Percentiles rank a stretch among this genome's conserved stretches.
These are phyloP conservation scores for Flaveria brownii DNA, from an alignment of 129 eudicot genomes.

Conservation along the genomic window DNA sequence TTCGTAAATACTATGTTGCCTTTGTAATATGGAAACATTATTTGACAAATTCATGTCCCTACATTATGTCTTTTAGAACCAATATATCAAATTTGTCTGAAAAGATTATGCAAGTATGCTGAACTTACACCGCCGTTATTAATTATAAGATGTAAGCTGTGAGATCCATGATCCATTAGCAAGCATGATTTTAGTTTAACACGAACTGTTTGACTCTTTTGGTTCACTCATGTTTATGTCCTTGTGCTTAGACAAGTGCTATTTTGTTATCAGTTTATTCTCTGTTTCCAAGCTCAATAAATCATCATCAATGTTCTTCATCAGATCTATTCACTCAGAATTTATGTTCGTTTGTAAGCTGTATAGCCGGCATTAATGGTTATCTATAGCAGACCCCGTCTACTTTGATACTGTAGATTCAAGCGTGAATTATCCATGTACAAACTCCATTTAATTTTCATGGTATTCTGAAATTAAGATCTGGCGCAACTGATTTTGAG, in stretches of 20 bases:
- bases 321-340: slow-evolving; percentile 18
- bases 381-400: too few species aligned
- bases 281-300: slow-evolving; percentile 25
- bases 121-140: not conserved
- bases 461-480: slow-evolving; percentile 39
- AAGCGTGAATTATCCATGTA: slow-evolving; percentile 30
- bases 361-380: slow-evolving; percentile 10
- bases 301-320: not conserved
- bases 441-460: slow-evolving; percentile 32
- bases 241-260: slow-evolving; percentile 1
- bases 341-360: slow-evolving; percentile 11
- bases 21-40: not conserved
- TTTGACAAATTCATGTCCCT: not conserved
- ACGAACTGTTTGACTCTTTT: not conserved
- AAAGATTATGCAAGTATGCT: not conserved
- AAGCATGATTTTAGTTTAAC: not conserved
- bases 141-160: not conserved
- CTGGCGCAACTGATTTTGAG: slow-evolving; percentile 28
- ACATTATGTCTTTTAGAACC: not conserved
- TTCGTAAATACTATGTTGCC: too few species aligned
- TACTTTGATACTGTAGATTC: slow-evolving; percentile 29
- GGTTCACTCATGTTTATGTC: slow-evolving; percentile 7
- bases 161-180: slow-evolving; percentile 4
- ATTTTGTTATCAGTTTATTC: not conserved
- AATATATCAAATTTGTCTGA: not conserved